A percentile compares a stretch with the other conserved stretches of the same genome.
These are phyloP conservation scores for Penicillium verhagenii DNA, from an alignment of 495 filamentous ascomycete species.

Conservation along the genomic window DNA sequence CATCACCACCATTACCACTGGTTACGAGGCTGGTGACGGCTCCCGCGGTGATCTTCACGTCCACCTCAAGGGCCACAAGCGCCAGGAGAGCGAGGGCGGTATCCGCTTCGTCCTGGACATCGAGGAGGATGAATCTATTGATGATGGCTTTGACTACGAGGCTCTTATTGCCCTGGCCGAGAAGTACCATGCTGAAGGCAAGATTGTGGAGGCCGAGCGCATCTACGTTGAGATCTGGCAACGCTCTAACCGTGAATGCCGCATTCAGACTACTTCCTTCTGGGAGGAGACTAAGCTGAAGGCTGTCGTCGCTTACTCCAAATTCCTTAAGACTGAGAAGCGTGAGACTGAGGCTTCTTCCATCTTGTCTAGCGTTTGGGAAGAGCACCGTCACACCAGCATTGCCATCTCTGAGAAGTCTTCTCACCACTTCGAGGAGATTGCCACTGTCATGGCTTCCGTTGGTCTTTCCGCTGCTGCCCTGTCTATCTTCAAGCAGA, in stretches of 20 bases:
- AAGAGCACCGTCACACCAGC: slow-evolving; percentile 31
- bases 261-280: slow-evolving; percentile 27
- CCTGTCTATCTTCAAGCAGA: slow-evolving; percentile 35
- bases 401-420: slow-evolving; percentile 23
- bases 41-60: slow-evolving; percentile 26
- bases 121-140: slow-evolving; percentile 22
- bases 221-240: slow-evolving; percentile 40
- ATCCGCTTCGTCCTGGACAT: slow-evolving; percentile 21
- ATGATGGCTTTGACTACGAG: slow-evolving; percentile 22
- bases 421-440: slow-evolving; percentile 27
- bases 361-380: slow-evolving; percentile 36
- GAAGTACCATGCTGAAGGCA: slow-evolving; percentile 20
- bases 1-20: slow-evolving; percentile 15
- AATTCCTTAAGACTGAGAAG: slow-evolving; percentile 32
- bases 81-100: slow-evolving; percentile 16
- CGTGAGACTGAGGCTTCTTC: slow-evolving; percentile 34
- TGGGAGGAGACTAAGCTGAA: slow-evolving; percentile 33
- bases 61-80: slow-evolving; percentile 22
- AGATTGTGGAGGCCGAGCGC: slow-evolving; percentile 26
- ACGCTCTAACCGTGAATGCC: slow-evolving; percentile 29
- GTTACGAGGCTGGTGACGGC: slow-evolving; percentile 8
- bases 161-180: slow-evolving; percentile 23
- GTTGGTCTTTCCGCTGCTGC: slow-evolving; percentile 32
- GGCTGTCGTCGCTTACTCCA: slow-evolving; percentile 28
- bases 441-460: slow-evolving; percentile 36